A percentile compares a stretch with the other conserved stretches of the same genome.
phyloP scores from a whole-genome alignment of 371 early-diverging fungal genomes.

The Sporodiniella umbellata region DNA sequence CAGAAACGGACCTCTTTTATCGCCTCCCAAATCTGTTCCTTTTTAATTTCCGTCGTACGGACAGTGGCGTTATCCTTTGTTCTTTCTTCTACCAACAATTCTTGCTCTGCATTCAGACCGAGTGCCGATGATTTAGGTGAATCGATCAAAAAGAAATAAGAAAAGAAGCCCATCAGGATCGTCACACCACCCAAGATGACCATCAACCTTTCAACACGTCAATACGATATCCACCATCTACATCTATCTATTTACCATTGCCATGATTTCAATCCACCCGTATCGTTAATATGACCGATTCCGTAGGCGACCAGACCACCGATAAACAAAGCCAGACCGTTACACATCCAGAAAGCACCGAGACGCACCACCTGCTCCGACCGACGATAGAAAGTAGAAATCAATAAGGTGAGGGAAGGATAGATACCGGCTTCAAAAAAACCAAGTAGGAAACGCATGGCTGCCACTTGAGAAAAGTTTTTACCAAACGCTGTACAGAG shows the following conservation, averaged over 20 bases:
- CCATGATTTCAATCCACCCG: slow-evolving; percentile 27
- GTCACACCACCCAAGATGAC: slow-evolving; percentile 30
- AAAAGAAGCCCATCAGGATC: slow-evolving; percentile 17
- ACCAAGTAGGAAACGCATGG: slow-evolving; percentile 25
- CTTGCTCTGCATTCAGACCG: slow-evolving; percentile 30
- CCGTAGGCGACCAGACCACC: slow-evolving; percentile 31
- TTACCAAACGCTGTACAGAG: slow-evolving; percentile 19
- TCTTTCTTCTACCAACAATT: slow-evolving; percentile 31
- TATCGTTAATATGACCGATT: slow-evolving; percentile 23
- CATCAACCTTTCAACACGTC: slow-evolving; percentile 18
- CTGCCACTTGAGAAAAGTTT: slow-evolving; percentile 32
- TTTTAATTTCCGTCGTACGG: slow-evolving; percentile 24
- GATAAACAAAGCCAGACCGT: slow-evolving; percentile 18
- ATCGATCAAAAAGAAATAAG: slow-evolving; percentile 36
- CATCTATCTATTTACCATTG: slow-evolving; percentile 21
- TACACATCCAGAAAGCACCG: slow-evolving; percentile 29
- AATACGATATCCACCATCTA: neutral
- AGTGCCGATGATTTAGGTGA: slow-evolving; percentile 27
- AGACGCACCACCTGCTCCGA: slow-evolving; percentile 29
- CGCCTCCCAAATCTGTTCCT: slow-evolving; percentile 28
- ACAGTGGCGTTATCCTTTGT: slow-evolving; percentile 31
- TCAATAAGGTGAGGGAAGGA: slow-evolving; percentile 26
- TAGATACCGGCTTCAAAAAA: slow-evolving; percentile 30
- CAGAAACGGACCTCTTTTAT: slow-evolving; percentile 28
- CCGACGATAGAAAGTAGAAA: slow-evolving; percentile 31